phyloP scores from a whole-genome alignment of 2,329 filamentous ascomycete species.

The Juglanconis oblonga region DNA sequence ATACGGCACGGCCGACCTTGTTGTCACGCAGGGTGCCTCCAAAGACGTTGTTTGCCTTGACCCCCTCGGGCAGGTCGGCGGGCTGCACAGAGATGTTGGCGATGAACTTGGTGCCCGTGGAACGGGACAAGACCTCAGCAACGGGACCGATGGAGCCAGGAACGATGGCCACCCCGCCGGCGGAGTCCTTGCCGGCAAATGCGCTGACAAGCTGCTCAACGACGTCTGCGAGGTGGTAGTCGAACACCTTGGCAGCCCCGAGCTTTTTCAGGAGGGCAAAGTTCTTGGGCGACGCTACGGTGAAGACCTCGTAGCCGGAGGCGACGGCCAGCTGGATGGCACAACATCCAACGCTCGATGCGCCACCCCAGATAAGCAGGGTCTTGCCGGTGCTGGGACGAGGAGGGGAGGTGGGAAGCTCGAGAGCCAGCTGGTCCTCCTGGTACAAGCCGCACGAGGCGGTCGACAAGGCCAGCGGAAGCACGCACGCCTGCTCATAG shows the following conservation, averaged over 20 bases:
- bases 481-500: slow-evolving; percentile 23
- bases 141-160: neutral
- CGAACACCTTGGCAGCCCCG: slow-evolving; percentile 24
- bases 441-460: slow-evolving; percentile 1
- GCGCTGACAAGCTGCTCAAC: slow-evolving; percentile 17
- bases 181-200: neutral
- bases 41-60: neutral
- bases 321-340: slow-evolving; percentile 21
- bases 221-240: slow-evolving; percentile 22
- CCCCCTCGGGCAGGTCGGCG: neutral
- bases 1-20: neutral
- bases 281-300: slow-evolving; percentile 19
- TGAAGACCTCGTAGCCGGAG: slow-evolving; percentile 18
- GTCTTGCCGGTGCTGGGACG: slow-evolving; percentile 17
- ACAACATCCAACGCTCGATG: slow-evolving; percentile 33
- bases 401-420: slow-evolving; percentile 9
- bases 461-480: slow-evolving; percentile 23
- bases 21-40: neutral
- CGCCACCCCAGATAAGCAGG: slow-evolving; percentile 47
- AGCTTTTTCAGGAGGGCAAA: slow-evolving; percentile 18
- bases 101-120: neutral
- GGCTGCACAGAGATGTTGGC: neutral
- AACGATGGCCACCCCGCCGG: neutral
- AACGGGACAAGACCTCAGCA: neutral
- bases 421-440: neutral